Evolutionary conservation across 176 grass and related monocot genomes (phyloP).

Genomic region (Musa beccarii): DNA sequence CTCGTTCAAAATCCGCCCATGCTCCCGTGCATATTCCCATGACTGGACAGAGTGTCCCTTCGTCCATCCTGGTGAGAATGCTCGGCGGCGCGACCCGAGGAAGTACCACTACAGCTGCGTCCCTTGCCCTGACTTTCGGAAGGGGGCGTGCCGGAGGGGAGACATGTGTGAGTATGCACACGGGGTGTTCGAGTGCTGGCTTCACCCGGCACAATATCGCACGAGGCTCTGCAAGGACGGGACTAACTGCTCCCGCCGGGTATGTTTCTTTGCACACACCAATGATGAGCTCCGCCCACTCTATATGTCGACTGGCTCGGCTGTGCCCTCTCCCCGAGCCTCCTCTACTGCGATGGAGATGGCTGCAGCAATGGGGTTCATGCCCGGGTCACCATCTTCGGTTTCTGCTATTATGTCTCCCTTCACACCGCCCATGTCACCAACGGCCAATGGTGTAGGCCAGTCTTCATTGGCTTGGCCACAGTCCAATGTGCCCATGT

Average conservation of each 20-base stretch:
- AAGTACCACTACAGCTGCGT: conserved; percentile 79
- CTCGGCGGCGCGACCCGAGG: conserved; percentile 64
- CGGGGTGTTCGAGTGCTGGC: conserved; percentile 93
- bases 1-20: conserved; percentile 75
- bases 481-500: conserved; percentile 22
- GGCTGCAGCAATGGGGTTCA: conserved; percentile 55
- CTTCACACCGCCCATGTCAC: conserved; percentile 29
- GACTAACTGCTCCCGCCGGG: conserved; percentile 55
- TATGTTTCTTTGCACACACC: conserved; percentile 88
- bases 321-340: conserved; percentile 48
- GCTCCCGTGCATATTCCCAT: conserved; percentile 80
- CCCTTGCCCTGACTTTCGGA: conserved; percentile 80
- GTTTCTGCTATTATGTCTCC: conserved; percentile 26
- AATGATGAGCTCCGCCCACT: conserved; percentile 72
- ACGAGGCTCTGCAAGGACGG: conserved; percentile 84
- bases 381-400: conserved; percentile 63
- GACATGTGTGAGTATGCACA: conserved; percentile 85
- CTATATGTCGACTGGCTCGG: conserved; percentile 43
- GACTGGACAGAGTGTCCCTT: conserved; percentile 97
- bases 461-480: conserved; percentile 26
- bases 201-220: conserved; percentile 83
- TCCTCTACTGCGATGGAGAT: conserved; percentile 55
- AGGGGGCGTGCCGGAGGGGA: conserved; percentile 52
- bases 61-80: conserved; percentile 85
- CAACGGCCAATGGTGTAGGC: conserved; percentile 2